Evolutionary conservation across 2,329 filamentous ascomycete genomes (phyloP), one percentile per base, ranked within the genome.

Genomic region (Cladosporium sp.): DNA sequence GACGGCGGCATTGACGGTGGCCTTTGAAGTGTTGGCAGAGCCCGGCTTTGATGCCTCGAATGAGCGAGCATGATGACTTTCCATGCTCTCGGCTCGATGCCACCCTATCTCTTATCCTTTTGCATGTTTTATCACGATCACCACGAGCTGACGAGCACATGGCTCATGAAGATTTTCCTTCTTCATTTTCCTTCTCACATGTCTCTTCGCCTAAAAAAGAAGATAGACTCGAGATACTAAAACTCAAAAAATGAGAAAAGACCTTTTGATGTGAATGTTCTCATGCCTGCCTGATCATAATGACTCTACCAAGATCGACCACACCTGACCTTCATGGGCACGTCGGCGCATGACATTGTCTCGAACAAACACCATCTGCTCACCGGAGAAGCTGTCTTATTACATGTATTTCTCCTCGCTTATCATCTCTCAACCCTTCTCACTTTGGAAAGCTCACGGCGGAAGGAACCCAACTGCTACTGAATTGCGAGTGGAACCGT

Each of bases 1-100:
- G 77, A 80, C 19, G 74, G 70, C 64, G 38, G 60, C 56, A 43
- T 43, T 8, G 49, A 51, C 20, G 49, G 36, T 28, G 36, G 36
- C n/a, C 36, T 51, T 37, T 51, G 49, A 51, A 37, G 14, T 19
- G 17, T n/a, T 25, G 49, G 49, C 49, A 55, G 39, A 36, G 20
- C 38, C n/a, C 25, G 25, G 39, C 38, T 55, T 39, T 55, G 25
- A 55, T 14, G 36, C 30, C 36, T 47, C 25, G 28, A 22, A 30
- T 17, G 43, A 34, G 30, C 11, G 30, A 34, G 30, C 30, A 34
- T 34, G 30, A 34, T 34, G 30, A 11, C 15, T 15, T 30, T 4
- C 6, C 43, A 30, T 28, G 43, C 43, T 47, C 15, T 30, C 25
- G 43, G 43, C 43, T 47, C 43, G 28, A 47, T 17, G 43, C 43